Percentiles rank a stretch among this genome's conserved stretches.
Evolutionary conservation across 2,329 filamentous ascomycete genomes (phyloP).

Genomic region (Penicillium sp.): DNA sequence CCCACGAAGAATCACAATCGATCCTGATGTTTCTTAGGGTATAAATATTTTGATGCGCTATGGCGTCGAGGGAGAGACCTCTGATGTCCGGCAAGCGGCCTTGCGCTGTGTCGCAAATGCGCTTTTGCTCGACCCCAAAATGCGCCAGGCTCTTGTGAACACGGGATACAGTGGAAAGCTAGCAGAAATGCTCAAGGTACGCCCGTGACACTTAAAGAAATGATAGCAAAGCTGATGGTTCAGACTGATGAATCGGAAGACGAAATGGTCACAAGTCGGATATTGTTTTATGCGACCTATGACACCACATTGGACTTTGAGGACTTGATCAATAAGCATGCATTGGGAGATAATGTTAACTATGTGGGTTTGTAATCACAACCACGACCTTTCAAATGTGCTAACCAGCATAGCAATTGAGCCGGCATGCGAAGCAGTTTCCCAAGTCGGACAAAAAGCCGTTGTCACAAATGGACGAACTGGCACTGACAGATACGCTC

Average conservation of each 20-base stretch:
- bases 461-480: conserved; percentile 59
- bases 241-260: conserved; percentile 72
- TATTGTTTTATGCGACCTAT: conserved; percentile 79
- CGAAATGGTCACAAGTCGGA: conserved; percentile 78
- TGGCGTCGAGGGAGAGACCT: conserved; percentile 67
- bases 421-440: conserved; percentile 64
- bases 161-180: conserved; percentile 66
- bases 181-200: conserved; percentile 65
- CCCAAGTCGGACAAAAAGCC: conserved; percentile 41
- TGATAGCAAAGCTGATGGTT: not conserved
- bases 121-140: conserved; percentile 66
- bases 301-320: conserved; percentile 67
- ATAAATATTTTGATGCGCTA: conserved; percentile 70
- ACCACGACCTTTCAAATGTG: not conserved
- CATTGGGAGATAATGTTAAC: conserved; percentile 66
- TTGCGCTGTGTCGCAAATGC: conserved; percentile 84
- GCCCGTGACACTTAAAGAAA: not conserved
- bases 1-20: not conserved
- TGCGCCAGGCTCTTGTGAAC: conserved; percentile 71
- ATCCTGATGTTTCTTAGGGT: conserved; percentile 54
- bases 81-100: conserved; percentile 68
- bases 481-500: conserved; percentile 79
- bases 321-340: conserved; percentile 63
- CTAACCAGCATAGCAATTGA: conserved; percentile 56
- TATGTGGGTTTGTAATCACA: conserved; percentile 37